Evolutionary conservation across 2,329 filamentous ascomycete species (phyloP).

Genomic region (Dactylellina haptotyla): DNA sequence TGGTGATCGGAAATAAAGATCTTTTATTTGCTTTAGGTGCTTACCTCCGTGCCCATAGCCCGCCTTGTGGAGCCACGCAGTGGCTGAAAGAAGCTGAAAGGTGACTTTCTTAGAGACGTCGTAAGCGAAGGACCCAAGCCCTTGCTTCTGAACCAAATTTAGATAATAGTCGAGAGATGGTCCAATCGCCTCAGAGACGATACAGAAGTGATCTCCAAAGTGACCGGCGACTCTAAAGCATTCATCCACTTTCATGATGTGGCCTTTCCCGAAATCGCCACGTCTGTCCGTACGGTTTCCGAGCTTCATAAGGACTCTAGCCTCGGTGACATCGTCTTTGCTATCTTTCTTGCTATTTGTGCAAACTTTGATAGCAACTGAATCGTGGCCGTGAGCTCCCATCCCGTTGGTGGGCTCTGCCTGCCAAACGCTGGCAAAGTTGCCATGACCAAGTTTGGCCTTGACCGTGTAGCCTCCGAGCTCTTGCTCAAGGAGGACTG

Average conservation of each 20-base stretch:
- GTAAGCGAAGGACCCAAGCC: constrained; percentile 34
- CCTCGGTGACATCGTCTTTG: constrained; percentile 39
- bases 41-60: constrained; percentile 50
- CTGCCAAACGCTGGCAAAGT: constrained; percentile 51
- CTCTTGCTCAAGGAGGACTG: constrained; percentile 41
- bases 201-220: constrained; percentile 50
- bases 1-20: not conserved
- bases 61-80: constrained; percentile 46
- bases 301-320: constrained; percentile 41
- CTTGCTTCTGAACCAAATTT: constrained; percentile 44
- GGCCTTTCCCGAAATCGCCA: constrained; percentile 45
- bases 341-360: constrained; percentile 53
- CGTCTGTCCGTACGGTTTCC: constrained; percentile 25
- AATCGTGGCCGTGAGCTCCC: constrained; percentile 27
- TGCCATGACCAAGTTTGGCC: constrained; percentile 49
- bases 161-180: constrained; percentile 49
- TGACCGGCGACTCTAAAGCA: constrained; percentile 35
- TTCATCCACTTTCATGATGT: constrained; percentile 44
- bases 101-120: constrained; percentile 41
- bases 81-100: constrained; percentile 36
- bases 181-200: constrained; percentile 39
- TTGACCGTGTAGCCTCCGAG: constrained; percentile 46
- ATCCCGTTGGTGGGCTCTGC: constrained; percentile 22
- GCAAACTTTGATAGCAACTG: constrained; percentile 49
- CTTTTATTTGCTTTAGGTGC: not conserved